Base-by-base conservation (phyloP, 2,329 filamentous ascomycete species). In the Emergomyces pasteurianus region DNA sequence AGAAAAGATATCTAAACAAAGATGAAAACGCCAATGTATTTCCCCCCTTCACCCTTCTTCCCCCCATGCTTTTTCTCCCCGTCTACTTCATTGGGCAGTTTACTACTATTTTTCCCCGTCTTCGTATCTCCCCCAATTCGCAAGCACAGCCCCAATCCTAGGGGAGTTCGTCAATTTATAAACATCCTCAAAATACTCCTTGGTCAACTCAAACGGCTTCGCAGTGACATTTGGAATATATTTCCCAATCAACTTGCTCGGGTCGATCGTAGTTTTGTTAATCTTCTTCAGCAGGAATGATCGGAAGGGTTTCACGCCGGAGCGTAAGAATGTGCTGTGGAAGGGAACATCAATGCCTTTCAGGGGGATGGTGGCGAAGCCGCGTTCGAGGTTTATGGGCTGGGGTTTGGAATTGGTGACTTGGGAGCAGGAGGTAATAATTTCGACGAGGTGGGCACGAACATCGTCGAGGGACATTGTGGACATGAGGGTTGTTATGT, bases 261-360 rank as follows among this genome's bases (percentile, higher is more conserved):
- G 94, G 74, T 99, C 94, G 74, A 99, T 97, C 59, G 89, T 95
- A 28, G 92, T 96, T 85, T 95, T 96, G 83, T 97, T 91, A 80
- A 99, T 97, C 85, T 99, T 99, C 89, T 97, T 99, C 69, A 97
- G 87, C 73, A 99, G 77, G 85, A 99, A 99, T 52, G 87, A 92
- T 67, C 94, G 85, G 90, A 99, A 99, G 54, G 95, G 94, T 83
- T 99, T 99, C 76, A 99, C 94, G 70, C 94, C 95, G 46, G 91
- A 96, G 60, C 95, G 89, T 78, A 99, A 79, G 83, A 99, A 99
- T 21, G 94, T 99, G 68, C 89, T 94, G 83, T 99, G 94, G 89
- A 99, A 99, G 52, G 94, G 94, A 72, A 97, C 95, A 70, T 99
- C 94, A 69, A 99, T 99, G 65, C 95, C 95, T 72, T 88, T 90